These are phyloP conservation scores for Guadua angustifolia DNA, from an alignment of 176 grass and related monocot species.

Conservation along the genomic window DNA sequence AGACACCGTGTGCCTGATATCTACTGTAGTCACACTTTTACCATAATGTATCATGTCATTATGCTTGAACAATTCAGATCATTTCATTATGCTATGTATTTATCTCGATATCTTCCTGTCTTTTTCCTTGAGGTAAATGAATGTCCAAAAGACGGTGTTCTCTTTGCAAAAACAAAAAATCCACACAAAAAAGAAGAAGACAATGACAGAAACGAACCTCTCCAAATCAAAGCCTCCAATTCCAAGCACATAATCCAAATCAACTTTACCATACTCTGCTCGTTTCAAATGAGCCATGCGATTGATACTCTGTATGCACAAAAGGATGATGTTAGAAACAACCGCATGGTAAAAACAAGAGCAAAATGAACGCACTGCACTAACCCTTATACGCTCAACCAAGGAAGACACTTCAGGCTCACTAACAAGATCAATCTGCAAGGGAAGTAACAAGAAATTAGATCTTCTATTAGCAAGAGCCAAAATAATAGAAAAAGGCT, in stretches of 20 bases:
- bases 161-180: neutral
- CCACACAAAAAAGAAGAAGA: neutral
- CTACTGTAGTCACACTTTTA: slow-evolving; percentile 6
- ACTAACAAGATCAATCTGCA: slow-evolving; percentile 91
- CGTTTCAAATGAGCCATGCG: slow-evolving; percentile 89
- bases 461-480: slow-evolving; percentile 6
- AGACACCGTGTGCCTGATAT: too few species aligned
- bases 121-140: too few species aligned
- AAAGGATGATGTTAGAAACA: slow-evolving; percentile 44
- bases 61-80: neutral
- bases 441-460: slow-evolving; percentile 40
- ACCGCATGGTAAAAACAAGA: neutral
- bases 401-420: slow-evolving; percentile 81
- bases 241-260: slow-evolving; percentile 99
- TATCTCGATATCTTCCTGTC: neutral
- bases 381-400: slow-evolving; percentile 81
- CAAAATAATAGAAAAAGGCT: slow-evolving; percentile 1
- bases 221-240: slow-evolving; percentile 99
- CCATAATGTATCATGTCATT: neutral
- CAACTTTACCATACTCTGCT: slow-evolving; percentile 84
- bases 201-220: slow-evolving; percentile 62
- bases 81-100: neutral
- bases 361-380: neutral
- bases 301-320: slow-evolving; percentile 77
- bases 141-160: neutral